Percentiles rank a stretch among this genome's conserved stretches.
phyloP scores from a whole-genome alignment of 768 basidiomycete species.

The Leccinum barrowsii region DNA sequence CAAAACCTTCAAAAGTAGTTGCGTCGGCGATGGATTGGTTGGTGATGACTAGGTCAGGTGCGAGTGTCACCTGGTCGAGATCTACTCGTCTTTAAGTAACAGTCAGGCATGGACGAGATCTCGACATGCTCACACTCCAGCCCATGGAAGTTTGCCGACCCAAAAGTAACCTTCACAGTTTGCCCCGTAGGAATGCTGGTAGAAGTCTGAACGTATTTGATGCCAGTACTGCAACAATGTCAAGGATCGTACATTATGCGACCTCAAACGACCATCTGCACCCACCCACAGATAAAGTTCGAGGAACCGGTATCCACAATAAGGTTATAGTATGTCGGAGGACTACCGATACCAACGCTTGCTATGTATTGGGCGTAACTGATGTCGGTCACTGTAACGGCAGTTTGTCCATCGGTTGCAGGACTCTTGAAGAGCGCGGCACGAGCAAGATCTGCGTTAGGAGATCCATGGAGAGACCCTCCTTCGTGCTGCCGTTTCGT shows the following conservation, averaged over 20 bases:
- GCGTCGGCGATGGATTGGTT: constrained; percentile 31
- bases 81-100: constrained; percentile 6
- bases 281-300: constrained; percentile 25
- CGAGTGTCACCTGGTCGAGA: constrained; percentile 26
- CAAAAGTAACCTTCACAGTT: constrained; percentile 9
- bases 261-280: neutral
- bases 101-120: neutral
- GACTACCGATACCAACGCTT: constrained; percentile 25
- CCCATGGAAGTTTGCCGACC: constrained; percentile 24
- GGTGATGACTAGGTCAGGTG: constrained; percentile 21
- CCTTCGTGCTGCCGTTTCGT: constrained; percentile 10
- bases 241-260: neutral
- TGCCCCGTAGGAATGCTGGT: constrained; percentile 26
- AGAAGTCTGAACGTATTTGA: constrained; percentile 16
- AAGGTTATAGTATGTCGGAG: constrained; percentile 26
- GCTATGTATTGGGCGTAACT: constrained; percentile 13
- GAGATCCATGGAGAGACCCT: constrained; percentile 13
- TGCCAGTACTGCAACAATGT: constrained; percentile 16
- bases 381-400: neutral
- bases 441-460: constrained; percentile 18
- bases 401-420: neutral
- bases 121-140: constrained; percentile 29
- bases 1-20: constrained; percentile 7
- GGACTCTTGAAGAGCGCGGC: constrained; percentile 1
- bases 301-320: constrained; percentile 32